Percentiles rank a stretch among this genome's conserved stretches.
phyloP scores from a whole-genome alignment of 2,329 filamentous ascomycete species.

The Pseudomassariella vexata region DNA sequence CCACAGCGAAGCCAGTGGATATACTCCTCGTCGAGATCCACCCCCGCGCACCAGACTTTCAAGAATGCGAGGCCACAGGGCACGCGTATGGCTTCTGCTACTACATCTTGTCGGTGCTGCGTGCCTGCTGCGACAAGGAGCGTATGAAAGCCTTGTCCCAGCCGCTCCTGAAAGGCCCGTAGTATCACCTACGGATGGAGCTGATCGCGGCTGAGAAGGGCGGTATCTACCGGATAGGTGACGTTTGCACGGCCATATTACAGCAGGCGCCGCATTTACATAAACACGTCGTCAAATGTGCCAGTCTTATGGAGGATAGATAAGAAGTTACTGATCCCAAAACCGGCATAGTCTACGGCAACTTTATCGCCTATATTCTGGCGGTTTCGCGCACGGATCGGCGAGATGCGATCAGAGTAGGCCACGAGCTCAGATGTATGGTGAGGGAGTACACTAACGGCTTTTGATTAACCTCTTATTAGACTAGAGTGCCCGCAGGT shows the following conservation, averaged over 20 bases:
- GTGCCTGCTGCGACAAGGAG: conserved; percentile 14
- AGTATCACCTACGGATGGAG: conserved; percentile 18
- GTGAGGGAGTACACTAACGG: neutral
- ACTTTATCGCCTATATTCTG: conserved; percentile 1
- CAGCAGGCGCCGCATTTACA: neutral
- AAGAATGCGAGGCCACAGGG: conserved; percentile 18
- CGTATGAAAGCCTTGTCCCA: conserved; percentile 15
- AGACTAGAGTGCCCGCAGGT: too few species aligned
- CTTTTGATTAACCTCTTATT: too few species aligned
- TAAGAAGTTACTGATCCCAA: neutral
- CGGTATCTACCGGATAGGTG: conserved; percentile 23
- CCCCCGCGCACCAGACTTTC: conserved; percentile 19
- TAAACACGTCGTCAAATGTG: neutral
- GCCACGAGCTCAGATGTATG: neutral
- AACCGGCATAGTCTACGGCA: neutral
- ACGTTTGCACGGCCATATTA: conserved; percentile 16
- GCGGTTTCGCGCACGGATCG: neutral
- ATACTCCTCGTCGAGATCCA: conserved; percentile 22
- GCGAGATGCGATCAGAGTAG: neutral
- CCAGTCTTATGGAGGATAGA: conserved; percentile 1
- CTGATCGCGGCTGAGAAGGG: conserved; percentile 22
- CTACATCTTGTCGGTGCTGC: conserved; percentile 17
- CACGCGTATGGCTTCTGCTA: conserved; percentile 22
- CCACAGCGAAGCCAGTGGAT: conserved; percentile 3
- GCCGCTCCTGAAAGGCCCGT: conserved; percentile 15